phyloP scores from a whole-genome alignment of 1,284 basidiomycete genomes.

The Leucocoprinus gongylophorus region DNA sequence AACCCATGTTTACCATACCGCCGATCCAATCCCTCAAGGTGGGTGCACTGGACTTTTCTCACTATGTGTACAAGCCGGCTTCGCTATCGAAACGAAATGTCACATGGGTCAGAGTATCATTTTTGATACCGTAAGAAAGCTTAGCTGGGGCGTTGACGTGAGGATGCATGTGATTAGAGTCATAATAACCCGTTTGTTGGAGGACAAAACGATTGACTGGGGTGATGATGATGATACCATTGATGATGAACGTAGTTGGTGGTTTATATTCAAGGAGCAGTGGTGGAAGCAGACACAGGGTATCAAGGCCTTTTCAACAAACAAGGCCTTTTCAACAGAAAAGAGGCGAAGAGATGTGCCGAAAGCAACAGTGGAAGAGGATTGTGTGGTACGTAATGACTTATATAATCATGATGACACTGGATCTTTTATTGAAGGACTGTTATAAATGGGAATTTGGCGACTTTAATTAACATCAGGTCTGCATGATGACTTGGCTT shows the following conservation, averaged over 20 bases:
- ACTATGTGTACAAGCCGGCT: slow-evolving; percentile 59
- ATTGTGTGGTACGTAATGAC: slow-evolving; percentile 45
- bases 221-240: slow-evolving; percentile 26
- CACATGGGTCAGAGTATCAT: slow-evolving; percentile 65
- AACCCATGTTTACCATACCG: slow-evolving; percentile 76
- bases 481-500: slow-evolving; percentile 8
- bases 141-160: slow-evolving; percentile 84
- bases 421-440: slow-evolving; percentile 43
- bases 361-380: slow-evolving; percentile 41
- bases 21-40: slow-evolving; percentile 77
- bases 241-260: slow-evolving; percentile 3
- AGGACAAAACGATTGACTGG: slow-evolving; percentile 49
- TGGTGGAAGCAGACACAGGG: slow-evolving; percentile 13
- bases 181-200: slow-evolving; percentile 71
- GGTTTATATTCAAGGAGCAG: slow-evolving; percentile 3
- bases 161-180: slow-evolving; percentile 75
- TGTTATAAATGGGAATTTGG: slow-evolving; percentile 73
- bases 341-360: slow-evolving; percentile 38
- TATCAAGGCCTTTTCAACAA: slow-evolving; percentile 9
- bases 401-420: not conserved
- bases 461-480: too few species aligned
- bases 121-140: slow-evolving; percentile 81
- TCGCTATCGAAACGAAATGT: slow-evolving; percentile 64
- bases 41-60: slow-evolving; percentile 65
- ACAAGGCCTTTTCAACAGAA: slow-evolving; percentile 10